A percentile compares a stretch with the other conserved stretches of the same genome.
Conservation (phyloP, 352 stramenopile species). For the Phytophthora quininea region DNA sequence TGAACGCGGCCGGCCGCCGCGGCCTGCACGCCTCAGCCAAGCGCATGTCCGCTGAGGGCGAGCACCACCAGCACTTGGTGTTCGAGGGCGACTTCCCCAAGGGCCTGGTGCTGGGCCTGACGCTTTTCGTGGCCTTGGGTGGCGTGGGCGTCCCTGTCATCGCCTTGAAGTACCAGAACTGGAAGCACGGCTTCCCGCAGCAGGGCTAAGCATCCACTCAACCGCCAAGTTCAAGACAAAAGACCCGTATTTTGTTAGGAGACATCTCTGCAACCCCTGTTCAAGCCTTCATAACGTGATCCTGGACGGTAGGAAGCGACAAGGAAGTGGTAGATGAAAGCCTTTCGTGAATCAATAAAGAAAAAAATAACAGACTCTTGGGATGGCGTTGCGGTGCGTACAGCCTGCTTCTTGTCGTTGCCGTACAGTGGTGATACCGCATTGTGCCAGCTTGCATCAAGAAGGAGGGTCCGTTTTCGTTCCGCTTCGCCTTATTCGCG, state of each 20-base stretch:
- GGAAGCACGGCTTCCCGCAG: conserved; percentile 89
- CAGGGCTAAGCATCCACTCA: conserved; percentile 54
- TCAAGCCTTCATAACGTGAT: conserved; percentile 13
- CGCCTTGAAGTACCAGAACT: conserved; percentile 88
- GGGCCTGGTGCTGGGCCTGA: conserved; percentile 60
- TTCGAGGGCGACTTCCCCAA: conserved; percentile 88
- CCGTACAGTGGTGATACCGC: no score
- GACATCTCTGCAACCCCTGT: conserved; percentile 1
- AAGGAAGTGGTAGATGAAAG: conserved; percentile 15
- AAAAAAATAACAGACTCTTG: conserved; percentile 21
- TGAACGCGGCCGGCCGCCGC: conserved; percentile 59
- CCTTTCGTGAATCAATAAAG: conserved; percentile 30
- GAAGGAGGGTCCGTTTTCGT: no score
- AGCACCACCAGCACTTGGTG: conserved; percentile 86
- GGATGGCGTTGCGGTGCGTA: conserved; percentile 24
- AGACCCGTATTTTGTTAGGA: conserved; percentile 34
- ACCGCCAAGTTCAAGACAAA: conserved; percentile 9
- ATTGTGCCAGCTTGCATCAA: no score
- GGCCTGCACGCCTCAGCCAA: conserved; percentile 74
- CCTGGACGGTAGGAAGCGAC: conserved; percentile 8
- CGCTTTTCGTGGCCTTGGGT: conserved; percentile 66
- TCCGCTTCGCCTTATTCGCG: no score
- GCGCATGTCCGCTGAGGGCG: conserved; percentile 75
- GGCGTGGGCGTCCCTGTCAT: conserved; percentile 68
- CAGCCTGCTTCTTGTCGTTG: conserved; percentile 56